phyloP scores from a whole-genome alignment of 108 stramenopile genomes.

The Cyclostephanos tholiformis region DNA sequence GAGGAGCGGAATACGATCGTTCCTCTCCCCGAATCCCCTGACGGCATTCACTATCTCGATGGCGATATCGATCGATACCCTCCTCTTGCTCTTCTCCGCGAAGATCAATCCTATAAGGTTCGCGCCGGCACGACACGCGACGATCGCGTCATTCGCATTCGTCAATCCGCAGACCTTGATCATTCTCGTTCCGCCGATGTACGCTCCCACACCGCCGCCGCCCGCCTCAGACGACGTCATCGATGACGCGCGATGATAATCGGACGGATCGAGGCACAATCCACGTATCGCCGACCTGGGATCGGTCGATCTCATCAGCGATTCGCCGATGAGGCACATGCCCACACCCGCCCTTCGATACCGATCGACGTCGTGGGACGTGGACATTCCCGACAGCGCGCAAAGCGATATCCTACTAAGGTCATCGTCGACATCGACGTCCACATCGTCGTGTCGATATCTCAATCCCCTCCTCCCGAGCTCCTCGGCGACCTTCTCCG shows the following conservation, averaged over 20 bases:
- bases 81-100: constrained; percentile 85
- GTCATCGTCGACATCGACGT: constrained; percentile 8
- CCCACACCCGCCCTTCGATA: constrained; percentile 84
- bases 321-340: constrained; percentile 97
- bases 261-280: constrained; percentile 85
- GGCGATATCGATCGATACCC: constrained; percentile 71
- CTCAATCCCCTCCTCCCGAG: constrained; percentile 53
- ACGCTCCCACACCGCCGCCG: constrained; percentile 53
- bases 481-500: constrained; percentile 74
- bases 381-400: constrained; percentile 91
- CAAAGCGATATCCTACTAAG: constrained; percentile 54
- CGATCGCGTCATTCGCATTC: constrained; percentile 86
- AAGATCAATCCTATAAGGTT: constrained; percentile 97
- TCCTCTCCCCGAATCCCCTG: constrained; percentile 89
- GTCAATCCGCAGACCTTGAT: constrained; percentile 97
- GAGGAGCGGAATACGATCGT: constrained; percentile 39
- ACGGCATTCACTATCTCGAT: constrained; percentile 78
- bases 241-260: constrained; percentile 45
- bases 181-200: constrained; percentile 78
- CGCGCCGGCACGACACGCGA: constrained; percentile 90
- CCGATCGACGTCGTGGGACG: constrained; percentile 80
- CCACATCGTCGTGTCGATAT: constrained; percentile 56
- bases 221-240: background rate
- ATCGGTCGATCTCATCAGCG: constrained; percentile 94
- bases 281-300: constrained; percentile 78